phyloP scores from a whole-genome alignment of 1,139 yeast species.

The Taphrina wiesneri region DNA sequence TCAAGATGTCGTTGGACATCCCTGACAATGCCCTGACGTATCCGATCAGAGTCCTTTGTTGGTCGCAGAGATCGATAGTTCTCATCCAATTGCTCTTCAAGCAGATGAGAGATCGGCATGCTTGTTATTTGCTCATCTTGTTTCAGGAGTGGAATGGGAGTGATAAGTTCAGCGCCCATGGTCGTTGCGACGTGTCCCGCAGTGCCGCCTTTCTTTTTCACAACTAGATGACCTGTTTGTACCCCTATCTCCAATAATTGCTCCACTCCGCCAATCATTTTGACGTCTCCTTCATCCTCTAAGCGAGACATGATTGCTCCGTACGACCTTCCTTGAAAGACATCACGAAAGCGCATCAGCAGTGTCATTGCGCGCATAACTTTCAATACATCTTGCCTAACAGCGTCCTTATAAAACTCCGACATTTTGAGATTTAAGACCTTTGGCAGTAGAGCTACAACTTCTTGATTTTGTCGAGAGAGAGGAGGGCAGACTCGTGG shows the following conservation, averaged over 20 bases:
- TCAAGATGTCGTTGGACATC: conserved; percentile 24
- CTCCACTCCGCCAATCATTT: conserved; percentile 4
- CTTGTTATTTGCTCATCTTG: not conserved
- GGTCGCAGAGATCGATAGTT: conserved; percentile 19
- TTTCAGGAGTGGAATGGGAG: not conserved
- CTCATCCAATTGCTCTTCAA: conserved; percentile 10
- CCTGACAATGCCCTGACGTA: conserved; percentile 9
- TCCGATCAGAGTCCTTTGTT: conserved; percentile 9
- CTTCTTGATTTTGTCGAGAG: not conserved
- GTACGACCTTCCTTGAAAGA: not conserved
- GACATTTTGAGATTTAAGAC: not conserved
- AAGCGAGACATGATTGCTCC: not conserved
- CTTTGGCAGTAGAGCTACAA: not conserved
- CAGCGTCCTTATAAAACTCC: conserved; percentile 15
- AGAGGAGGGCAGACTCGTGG: not conserved
- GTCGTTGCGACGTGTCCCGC: not conserved
- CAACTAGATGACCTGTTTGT: conserved; percentile 5
- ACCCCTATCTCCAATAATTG: conserved; percentile 13
- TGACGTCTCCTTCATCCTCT: conserved; percentile 19
- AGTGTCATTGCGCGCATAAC: conserved; percentile 18
- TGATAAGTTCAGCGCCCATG: not conserved
- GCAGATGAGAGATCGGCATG: not conserved
- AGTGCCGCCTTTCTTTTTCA: not conserved
- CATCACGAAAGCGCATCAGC: conserved; percentile 7
- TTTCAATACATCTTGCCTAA: conserved; percentile 4